A percentile compares a stretch with the other conserved stretches of the same genome.
Evolutionary conservation across 805 yeast genomes (phyloP).

Genomic region (Helenozyma rhizophorensis): DNA sequence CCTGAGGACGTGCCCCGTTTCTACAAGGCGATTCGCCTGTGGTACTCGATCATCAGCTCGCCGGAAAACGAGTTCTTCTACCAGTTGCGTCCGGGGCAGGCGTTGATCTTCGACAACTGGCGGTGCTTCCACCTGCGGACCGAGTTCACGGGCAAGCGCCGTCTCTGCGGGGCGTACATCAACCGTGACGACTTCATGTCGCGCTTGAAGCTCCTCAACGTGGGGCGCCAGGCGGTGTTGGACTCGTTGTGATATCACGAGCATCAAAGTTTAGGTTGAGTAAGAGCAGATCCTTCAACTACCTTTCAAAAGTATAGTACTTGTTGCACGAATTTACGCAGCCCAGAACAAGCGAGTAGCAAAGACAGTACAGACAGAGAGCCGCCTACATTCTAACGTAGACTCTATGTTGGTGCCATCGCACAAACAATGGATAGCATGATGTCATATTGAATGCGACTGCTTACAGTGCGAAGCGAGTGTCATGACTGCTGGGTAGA

Average conservation of each 20-base stretch:
- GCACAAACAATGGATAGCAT: too few relatives aligned
- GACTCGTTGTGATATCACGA: slow-evolving; percentile 15
- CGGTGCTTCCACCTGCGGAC: slow-evolving; percentile 66
- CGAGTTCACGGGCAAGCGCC: slow-evolving; percentile 60
- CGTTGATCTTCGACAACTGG: slow-evolving; percentile 70
- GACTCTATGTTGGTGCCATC: too few relatives aligned
- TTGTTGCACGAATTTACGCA: too few relatives aligned
- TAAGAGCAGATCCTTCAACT: not conserved
- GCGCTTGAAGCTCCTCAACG: slow-evolving; percentile 38
- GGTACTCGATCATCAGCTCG: slow-evolving; percentile 51
- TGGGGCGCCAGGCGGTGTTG: slow-evolving; percentile 46
- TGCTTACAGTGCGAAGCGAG: too few relatives aligned
- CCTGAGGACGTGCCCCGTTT: slow-evolving; percentile 47
- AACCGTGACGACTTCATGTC: slow-evolving; percentile 62
- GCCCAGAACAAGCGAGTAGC: too few relatives aligned
- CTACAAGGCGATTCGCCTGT: slow-evolving; percentile 53
- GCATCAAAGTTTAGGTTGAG: not conserved
- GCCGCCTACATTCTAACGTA: too few relatives aligned
- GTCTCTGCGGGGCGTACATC: slow-evolving; percentile 71
- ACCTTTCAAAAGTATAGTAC: not conserved
- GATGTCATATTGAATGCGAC: too few relatives aligned
- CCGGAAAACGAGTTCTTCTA: slow-evolving; percentile 48
- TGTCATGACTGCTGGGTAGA: too few relatives aligned
- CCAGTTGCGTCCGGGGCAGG: slow-evolving; percentile 60
- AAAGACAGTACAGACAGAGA: too few relatives aligned